Evolutionary conservation across 2,329 filamentous ascomycete genomes (phyloP).

Genomic region (Ustulina deusta): DNA sequence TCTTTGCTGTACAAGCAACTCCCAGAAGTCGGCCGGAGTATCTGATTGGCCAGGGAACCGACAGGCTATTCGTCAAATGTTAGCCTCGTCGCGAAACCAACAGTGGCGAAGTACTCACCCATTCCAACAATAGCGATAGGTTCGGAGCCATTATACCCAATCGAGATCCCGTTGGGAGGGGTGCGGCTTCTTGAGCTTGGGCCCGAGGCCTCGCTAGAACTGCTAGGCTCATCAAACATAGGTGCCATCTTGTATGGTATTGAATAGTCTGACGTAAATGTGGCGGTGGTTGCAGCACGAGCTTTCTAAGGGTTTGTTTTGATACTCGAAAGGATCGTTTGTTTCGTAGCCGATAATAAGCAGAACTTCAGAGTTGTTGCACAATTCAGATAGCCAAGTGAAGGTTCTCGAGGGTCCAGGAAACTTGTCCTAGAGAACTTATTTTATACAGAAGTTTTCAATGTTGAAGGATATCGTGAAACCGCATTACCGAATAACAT

Average conservation of each 20-base stretch:
- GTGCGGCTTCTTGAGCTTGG: constrained; percentile 30
- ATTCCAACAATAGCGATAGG: constrained; percentile 37
- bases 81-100: constrained; percentile 9
- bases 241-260: constrained; percentile 26
- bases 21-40: constrained; percentile 33
- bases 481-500: neutral
- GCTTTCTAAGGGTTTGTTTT: constrained; percentile 5
- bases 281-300: neutral
- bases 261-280: constrained; percentile 1
- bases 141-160: constrained; percentile 28
- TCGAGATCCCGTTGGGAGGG: constrained; percentile 24
- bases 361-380: neutral
- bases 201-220: constrained; percentile 24
- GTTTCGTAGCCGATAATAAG: neutral
- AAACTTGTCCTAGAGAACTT: neutral
- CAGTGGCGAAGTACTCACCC: constrained; percentile 20
- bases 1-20: constrained; percentile 34
- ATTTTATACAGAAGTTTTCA: neutral
- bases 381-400: neutral
- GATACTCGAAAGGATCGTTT: neutral
- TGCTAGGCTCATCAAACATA: constrained; percentile 22
- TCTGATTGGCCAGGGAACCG: constrained; percentile 29
- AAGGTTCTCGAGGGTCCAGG: neutral
- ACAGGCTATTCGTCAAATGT: constrained; percentile 21
- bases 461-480: neutral